Conservation (phyloP, 257 asterid species). For the Jaltomata sinuosa region DNA sequence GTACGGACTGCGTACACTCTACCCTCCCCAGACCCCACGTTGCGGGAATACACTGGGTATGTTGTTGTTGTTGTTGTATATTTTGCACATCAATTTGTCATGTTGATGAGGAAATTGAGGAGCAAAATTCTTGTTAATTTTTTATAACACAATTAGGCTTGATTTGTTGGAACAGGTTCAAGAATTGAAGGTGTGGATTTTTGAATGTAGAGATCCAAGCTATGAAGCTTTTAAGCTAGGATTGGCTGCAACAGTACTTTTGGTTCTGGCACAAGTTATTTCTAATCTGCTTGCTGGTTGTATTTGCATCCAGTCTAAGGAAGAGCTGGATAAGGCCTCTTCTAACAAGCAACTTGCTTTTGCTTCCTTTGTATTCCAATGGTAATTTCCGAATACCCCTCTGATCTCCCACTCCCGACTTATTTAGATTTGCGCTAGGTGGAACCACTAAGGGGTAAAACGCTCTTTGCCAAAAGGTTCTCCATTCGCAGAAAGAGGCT, state of each 20-base stretch:
- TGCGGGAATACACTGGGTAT: no score
- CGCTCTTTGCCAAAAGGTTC: neutral
- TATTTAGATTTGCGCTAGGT: neutral
- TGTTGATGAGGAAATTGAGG: neutral
- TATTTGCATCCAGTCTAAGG: conserved; percentile 52
- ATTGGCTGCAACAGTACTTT: conserved; percentile 50
- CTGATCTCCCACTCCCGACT: neutral
- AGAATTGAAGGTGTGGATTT: conserved; percentile 45
- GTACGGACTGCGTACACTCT: no score
- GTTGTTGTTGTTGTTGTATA: no score
- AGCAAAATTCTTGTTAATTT: neutral
- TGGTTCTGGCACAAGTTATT: conserved; percentile 51
- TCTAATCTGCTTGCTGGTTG: conserved; percentile 56
- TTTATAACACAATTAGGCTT: neutral
- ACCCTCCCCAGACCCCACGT: no score
- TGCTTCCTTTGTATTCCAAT: conserved; percentile 60
- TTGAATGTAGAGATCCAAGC: conserved; percentile 83
- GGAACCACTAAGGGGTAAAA: neutral
- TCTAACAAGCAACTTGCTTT: conserved; percentile 61
- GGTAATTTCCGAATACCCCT: conserved; percentile 28
- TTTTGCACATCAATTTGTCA: neutral
- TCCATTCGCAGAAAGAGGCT: neutral
- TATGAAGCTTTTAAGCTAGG: conserved; percentile 74
- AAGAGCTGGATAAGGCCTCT: conserved; percentile 58
- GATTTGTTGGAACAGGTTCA: conserved; percentile 26